Conservation (phyloP, 306 rosid species). For the Herpetospermum pedunculosum region DNA sequence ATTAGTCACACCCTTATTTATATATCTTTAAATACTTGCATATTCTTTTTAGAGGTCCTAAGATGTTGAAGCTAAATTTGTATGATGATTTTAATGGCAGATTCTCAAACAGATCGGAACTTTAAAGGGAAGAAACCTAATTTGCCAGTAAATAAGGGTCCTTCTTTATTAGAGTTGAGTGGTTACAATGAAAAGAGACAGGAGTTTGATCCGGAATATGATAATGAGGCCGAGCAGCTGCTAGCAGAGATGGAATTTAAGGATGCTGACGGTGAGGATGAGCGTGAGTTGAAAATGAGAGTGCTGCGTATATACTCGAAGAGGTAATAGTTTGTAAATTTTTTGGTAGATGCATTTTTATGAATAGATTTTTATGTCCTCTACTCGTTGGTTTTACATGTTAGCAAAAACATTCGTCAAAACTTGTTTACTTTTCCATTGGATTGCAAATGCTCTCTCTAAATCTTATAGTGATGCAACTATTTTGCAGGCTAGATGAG, state of each 20-base stretch:
- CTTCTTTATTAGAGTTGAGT: slow-evolving; percentile 74
- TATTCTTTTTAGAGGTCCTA: neutral
- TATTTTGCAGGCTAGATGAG: slow-evolving; percentile 77
- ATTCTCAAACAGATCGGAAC: slow-evolving; percentile 52
- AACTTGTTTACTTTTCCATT: neutral
- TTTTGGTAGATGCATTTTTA: neutral
- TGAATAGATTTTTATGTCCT: neutral
- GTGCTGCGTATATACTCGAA: slow-evolving; percentile 65
- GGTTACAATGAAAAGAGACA: slow-evolving; percentile 81
- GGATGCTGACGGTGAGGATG: slow-evolving; percentile 73
- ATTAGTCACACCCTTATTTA: neutral
- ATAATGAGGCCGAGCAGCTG: slow-evolving; percentile 84
- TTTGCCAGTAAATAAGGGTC: slow-evolving; percentile 51
- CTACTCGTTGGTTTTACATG: neutral
- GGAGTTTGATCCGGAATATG: slow-evolving; percentile 93
- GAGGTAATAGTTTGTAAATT: slow-evolving; percentile 30
- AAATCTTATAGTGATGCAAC: neutral
- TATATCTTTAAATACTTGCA: neutral
- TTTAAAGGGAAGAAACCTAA: slow-evolving; percentile 55
- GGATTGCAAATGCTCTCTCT: neutral
- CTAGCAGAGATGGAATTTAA: slow-evolving; percentile 96
- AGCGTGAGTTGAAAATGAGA: slow-evolving; percentile 73
- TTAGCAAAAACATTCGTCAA: neutral
- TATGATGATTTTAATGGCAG: slow-evolving; percentile 28
- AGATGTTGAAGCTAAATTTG: neutral